Evolutionary conservation across 495 filamentous ascomycete genomes (phyloP).

Genomic region (Jackrogersella minutella): DNA sequence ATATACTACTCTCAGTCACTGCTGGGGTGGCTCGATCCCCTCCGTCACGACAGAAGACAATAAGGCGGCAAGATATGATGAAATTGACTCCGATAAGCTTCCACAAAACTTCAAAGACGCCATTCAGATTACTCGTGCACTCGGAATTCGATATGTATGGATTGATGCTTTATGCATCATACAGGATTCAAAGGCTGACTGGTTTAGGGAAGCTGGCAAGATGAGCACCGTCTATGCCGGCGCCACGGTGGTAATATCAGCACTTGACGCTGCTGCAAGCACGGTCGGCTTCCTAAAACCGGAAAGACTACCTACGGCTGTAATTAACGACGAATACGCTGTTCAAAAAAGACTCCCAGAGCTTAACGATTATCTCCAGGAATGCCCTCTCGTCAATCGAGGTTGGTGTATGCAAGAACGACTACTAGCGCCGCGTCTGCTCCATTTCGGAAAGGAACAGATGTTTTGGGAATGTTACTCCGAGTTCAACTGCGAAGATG

Average conservation of each 20-base stretch:
- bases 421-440: slow-evolving; percentile 20
- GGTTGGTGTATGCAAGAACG: slow-evolving; percentile 41
- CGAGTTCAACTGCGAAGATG: slow-evolving; percentile 28
- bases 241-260: slow-evolving; percentile 35
- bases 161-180: slow-evolving; percentile 49
- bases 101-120: slow-evolving; percentile 44
- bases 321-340: slow-evolving; percentile 17
- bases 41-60: slow-evolving; percentile 12
- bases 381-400: slow-evolving; percentile 38
- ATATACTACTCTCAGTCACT: slow-evolving; percentile 29
- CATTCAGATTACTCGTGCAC: slow-evolving; percentile 31
- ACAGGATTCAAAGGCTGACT: slow-evolving; percentile 39
- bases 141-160: slow-evolving; percentile 43
- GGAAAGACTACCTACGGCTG: slow-evolving; percentile 3
- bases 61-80: not conserved
- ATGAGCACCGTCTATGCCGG: slow-evolving; percentile 41
- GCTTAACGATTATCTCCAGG: slow-evolving; percentile 19
- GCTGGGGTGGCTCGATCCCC: slow-evolving; percentile 30
- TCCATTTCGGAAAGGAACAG: slow-evolving; percentile 34
- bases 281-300: slow-evolving; percentile 32
- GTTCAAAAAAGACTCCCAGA: slow-evolving; percentile 29
- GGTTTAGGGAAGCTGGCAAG: slow-evolving; percentile 25
- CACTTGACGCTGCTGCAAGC: slow-evolving; percentile 13
- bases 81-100: slow-evolving; percentile 28
- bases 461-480: slow-evolving; percentile 37